Conservation (phyloP, 805 yeast genomes). For the Spathaspora boniae region DNA sequence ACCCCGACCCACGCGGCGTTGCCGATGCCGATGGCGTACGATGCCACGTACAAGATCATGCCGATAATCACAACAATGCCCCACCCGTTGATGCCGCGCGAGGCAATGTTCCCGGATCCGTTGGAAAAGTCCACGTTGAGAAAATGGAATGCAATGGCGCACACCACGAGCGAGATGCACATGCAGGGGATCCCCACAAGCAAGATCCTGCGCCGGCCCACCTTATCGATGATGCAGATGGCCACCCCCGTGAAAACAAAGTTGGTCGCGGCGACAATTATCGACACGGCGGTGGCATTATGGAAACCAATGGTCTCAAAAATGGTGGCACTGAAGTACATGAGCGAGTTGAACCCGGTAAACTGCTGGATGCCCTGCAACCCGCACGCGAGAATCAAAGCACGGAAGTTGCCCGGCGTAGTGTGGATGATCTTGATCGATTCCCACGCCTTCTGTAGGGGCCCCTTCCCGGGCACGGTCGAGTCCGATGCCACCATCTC, state of each 20-base stretch:
- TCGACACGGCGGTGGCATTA: constrained; percentile 90
- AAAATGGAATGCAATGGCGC: constrained; percentile 90
- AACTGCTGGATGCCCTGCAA: constrained; percentile 96
- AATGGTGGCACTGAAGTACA: constrained; percentile 93
- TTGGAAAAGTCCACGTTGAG: constrained; percentile 59
- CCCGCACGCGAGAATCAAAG: constrained; percentile 86
- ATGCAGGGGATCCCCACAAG: constrained; percentile 82
- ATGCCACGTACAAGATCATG: constrained; percentile 84
- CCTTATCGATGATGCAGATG: constrained; percentile 76
- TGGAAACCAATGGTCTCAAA: constrained; percentile 87
- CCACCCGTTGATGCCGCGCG: constrained; percentile 67
- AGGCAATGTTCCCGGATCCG: constrained; percentile 31
- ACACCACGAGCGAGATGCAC: constrained; percentile 69
- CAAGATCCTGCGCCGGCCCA: constrained; percentile 84
- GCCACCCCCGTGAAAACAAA: constrained; percentile 85
- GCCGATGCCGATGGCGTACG: constrained; percentile 93
- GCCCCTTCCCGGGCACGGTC: constrained; percentile 37
- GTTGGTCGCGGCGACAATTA: constrained; percentile 92
- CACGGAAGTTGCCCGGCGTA: constrained; percentile 80
- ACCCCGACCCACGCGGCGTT: constrained; percentile 98
- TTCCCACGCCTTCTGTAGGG: constrained; percentile 51
- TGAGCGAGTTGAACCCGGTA: constrained; percentile 92
- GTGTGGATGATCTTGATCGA: constrained; percentile 61
- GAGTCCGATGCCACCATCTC: constrained; percentile 55
- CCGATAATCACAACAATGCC: constrained; percentile 81